Conservation (phyloP, 2,329 filamentous ascomycete species). For the Hypoxylon sp. region DNA sequence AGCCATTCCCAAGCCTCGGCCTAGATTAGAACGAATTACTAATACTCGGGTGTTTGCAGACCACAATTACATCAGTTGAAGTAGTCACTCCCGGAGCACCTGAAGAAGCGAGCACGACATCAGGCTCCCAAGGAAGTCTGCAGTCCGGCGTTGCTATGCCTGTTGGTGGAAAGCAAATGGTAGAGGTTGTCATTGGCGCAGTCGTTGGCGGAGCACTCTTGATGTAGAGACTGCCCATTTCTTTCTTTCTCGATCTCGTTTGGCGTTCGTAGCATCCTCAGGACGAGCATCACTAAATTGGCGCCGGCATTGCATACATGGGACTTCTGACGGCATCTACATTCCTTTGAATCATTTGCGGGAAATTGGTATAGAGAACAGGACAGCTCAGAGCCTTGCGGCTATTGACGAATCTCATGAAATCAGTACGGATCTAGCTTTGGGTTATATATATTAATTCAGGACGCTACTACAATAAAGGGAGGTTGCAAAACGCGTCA, state of each 20-base stretch:
- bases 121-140: conserved; percentile 43
- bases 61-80: conserved; percentile 50
- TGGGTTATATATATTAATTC: neutral
- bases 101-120: conserved; percentile 39
- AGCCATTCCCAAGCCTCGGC: neutral
- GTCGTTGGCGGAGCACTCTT: conserved; percentile 47
- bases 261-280: conserved; percentile 36
- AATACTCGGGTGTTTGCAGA: conserved; percentile 32
- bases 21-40: conserved; percentile 6
- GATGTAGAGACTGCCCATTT: conserved; percentile 28
- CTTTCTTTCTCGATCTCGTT: conserved; percentile 11
- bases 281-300: conserved; percentile 32
- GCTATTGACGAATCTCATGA: conserved; percentile 31
- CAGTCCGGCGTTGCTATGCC: conserved; percentile 46
- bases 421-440: conserved; percentile 8
- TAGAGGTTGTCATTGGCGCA: conserved; percentile 46
- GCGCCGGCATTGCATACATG: conserved; percentile 41
- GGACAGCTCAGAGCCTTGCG: conserved; percentile 12
- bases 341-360: conserved; percentile 43
- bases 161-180: conserved; percentile 25
- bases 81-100: conserved; percentile 46
- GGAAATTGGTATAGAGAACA: conserved; percentile 43
- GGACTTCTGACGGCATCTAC: conserved; percentile 44
- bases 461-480: conserved; percentile 4
- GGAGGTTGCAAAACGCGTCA: neutral